Evolutionary conservation across 192 early-diverging fungal genomes (phyloP), one percentile per base, ranked within the genome.

Genomic region (Phycomyces nitens): DNA sequence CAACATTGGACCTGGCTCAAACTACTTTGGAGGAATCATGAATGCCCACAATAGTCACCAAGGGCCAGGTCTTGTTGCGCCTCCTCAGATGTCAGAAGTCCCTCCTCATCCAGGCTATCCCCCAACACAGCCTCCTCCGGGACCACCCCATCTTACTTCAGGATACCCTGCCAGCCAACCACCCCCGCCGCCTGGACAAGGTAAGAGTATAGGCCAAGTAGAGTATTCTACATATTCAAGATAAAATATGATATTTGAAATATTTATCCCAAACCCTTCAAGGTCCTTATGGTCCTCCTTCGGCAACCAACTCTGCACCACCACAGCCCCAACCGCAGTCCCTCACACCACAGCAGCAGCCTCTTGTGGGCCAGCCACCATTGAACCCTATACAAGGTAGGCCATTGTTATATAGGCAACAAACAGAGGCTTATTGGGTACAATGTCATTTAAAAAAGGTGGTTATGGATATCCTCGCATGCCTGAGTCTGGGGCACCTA

Each of bases 1-100:
- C 27, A 82, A 80, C 41, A 83, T 88, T 24, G 89, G 85, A 26
- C 86, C 84, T 51, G 79, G 80, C 14, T 84, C 74, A 56, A 85
- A 84, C 43, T 72, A 78, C 26, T 86, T 86, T 65, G 76, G 77
- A 26, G 68, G 68, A 39, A 82, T 82, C 29, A 81, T 70, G 60
- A 70, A 77, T 50, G 71, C 73, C 11, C 77, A 76, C 39, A 22
- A 41, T 34, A 42, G 40, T 29, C 53, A 55, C 27, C 75, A 65
- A 10, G 75, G 56, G n/a, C 77, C 75, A 11, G 80, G 75, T 26
- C 69, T 82, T 3, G 64, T 77, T 1, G 84, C 81, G n/a, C 79
- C 80, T 9, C 79, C 84, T 49, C 79, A 81, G 44, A 81, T 82
- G 81, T 64, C 55, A 4, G 81, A 85, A 67, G 74, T 70, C 21